Percentiles rank a stretch among this genome's conserved stretches.
These are phyloP conservation scores for Fagopyrum esculentum DNA, from an alignment of 148 eudicot genomes.

Conservation along the genomic window DNA sequence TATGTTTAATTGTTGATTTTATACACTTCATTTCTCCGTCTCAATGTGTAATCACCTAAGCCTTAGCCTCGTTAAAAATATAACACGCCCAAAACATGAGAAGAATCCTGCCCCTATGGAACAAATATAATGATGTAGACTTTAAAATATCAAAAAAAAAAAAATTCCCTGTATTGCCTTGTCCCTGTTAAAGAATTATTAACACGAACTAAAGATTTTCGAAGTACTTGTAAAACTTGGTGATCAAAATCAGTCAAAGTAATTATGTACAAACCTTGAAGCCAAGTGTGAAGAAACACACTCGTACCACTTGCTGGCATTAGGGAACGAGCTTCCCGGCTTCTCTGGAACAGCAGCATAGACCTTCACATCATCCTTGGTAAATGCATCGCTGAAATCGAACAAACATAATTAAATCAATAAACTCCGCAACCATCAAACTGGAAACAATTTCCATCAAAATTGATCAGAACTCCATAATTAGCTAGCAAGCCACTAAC, in stretches of 20 bases:
- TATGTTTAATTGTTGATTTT: too few species aligned
- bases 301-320: conserved; percentile 69
- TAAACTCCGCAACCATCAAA: neutral
- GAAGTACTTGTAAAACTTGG: neutral
- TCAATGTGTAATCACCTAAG: too few species aligned
- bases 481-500: neutral
- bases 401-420: neutral
- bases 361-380: conserved; percentile 84
- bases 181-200: too few species aligned
- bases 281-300: conserved; percentile 44
- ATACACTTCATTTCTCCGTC: too few species aligned
- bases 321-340: conserved; percentile 52
- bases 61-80: too few species aligned
- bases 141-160: too few species aligned
- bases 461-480: neutral
- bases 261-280: conserved; percentile 39
- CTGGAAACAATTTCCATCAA: neutral
- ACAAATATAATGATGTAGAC: too few species aligned
- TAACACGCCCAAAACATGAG: too few species aligned
- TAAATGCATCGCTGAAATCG: conserved; percentile 39
- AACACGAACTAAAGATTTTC: too few species aligned
- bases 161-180: too few species aligned
- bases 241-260: neutral
- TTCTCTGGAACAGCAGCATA: conserved; percentile 51
- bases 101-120: too few species aligned